phyloP scores from a whole-genome alignment of 331 rosid genomes.

The Quercus lobata region DNA sequence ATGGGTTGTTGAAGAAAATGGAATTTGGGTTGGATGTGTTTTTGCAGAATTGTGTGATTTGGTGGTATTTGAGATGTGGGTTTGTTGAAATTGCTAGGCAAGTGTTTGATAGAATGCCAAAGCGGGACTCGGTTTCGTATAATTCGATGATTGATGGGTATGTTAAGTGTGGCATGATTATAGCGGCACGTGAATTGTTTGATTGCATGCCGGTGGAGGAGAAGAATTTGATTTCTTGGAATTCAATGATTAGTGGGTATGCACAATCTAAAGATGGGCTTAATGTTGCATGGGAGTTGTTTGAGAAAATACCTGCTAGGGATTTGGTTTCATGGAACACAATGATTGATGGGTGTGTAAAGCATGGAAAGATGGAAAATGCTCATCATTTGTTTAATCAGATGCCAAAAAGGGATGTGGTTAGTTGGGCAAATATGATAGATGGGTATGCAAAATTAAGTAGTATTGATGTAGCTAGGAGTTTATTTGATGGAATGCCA shows the following conservation, averaged over 20 bases:
- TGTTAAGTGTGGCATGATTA: constrained; percentile 50
- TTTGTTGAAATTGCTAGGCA: constrained; percentile 41
- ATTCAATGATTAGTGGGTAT: constrained; percentile 61
- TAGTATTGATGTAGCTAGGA: constrained; percentile 43
- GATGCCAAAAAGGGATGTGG: constrained; percentile 49
- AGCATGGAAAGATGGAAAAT: constrained; percentile 51
- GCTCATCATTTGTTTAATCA: constrained; percentile 41
- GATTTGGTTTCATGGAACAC: constrained; percentile 82
- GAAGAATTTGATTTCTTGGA: constrained; percentile 69
- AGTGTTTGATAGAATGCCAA: constrained; percentile 53
- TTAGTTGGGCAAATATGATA: constrained; percentile 71
- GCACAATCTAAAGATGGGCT: constrained; percentile 40
- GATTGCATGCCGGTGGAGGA: constrained; percentile 38
- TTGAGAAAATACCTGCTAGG: constrained; percentile 54
- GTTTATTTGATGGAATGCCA: constrained; percentile 67
- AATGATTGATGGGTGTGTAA: constrained; percentile 61
- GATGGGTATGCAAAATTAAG: constrained; percentile 60
- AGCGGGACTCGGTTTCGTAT: constrained; percentile 57
- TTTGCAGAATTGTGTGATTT: constrained; percentile 58
- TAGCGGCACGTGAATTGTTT: constrained; percentile 50
- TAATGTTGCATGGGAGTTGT: constrained; percentile 50
- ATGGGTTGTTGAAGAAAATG: constrained; percentile 58
- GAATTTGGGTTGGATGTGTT: constrained; percentile 46
- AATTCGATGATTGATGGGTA: constrained; percentile 72
- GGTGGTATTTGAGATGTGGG: constrained; percentile 46